Evolutionary conservation across 257 asterid genomes (phyloP).

Genomic region (Solanum tarijense): DNA sequence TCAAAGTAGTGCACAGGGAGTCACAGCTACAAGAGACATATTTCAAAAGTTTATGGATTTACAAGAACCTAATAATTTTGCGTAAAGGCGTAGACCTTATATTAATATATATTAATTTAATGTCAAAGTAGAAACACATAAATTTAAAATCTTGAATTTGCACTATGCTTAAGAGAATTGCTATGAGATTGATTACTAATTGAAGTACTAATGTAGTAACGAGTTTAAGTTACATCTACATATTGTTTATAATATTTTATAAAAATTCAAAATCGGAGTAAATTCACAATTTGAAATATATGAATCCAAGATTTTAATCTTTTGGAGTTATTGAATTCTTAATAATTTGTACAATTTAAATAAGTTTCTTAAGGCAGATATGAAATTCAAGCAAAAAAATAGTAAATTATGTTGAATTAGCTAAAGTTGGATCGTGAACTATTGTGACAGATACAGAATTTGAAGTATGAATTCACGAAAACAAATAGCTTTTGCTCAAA

Average conservation of each 20-base stretch:
- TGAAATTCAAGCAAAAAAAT: background rate
- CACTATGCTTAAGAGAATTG: background rate
- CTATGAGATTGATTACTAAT: background rate
- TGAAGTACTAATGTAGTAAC: background rate
- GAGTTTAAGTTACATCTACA: background rate
- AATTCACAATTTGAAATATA: background rate
- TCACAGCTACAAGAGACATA: background rate
- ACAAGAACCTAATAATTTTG: background rate
- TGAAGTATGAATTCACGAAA: background rate
- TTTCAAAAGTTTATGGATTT: background rate
- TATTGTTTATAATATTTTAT: background rate
- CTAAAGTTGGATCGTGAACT: background rate
- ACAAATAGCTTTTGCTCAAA: background rate
- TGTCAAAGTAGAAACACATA: background rate
- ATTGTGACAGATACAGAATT: too few species aligned
- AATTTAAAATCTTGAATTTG: background rate
- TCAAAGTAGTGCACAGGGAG: background rate
- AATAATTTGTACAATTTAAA: background rate
- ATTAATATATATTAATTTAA: background rate
- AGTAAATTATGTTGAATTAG: background rate
- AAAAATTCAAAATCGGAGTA: too few species aligned
- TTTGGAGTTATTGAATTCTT: too few species aligned
- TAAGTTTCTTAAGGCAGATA: background rate
- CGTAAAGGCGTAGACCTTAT: fast-evolving
- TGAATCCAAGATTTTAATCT: background rate